Conservation (phyloP, 2,329 filamentous ascomycete species). For the Colletotrichum incanum region DNA sequence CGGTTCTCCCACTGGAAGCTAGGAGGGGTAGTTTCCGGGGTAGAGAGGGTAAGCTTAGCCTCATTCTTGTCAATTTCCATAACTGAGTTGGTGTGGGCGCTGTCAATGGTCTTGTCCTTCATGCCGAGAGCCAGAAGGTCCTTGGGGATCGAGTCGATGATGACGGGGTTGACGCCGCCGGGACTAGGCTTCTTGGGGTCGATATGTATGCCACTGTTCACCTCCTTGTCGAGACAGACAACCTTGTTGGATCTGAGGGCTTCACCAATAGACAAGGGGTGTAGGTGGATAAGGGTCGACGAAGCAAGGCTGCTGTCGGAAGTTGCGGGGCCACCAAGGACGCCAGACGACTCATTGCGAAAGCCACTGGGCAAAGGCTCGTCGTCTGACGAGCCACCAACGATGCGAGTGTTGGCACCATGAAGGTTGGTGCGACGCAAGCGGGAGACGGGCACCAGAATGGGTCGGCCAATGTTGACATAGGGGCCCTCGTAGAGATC, state of each 20-base stretch:
- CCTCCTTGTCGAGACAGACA: slow-evolving; percentile 4
- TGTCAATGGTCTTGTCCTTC: not conserved
- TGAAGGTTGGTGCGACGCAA: slow-evolving; percentile 5
- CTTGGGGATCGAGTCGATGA: slow-evolving; percentile 30
- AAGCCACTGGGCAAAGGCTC: too few species aligned
- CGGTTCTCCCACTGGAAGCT: not conserved
- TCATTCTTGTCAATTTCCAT: not conserved
- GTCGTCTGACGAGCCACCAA: not conserved
- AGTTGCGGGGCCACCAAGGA: not conserved
- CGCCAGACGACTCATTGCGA: not conserved
- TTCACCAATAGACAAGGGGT: slow-evolving; percentile 3
- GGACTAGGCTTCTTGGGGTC: not conserved
- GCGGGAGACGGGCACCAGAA: slow-evolving; percentile 29
- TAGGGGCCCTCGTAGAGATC: slow-evolving; percentile 10
- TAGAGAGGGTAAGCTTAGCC: not conserved
- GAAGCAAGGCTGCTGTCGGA: not conserved
- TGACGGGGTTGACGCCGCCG: not conserved
- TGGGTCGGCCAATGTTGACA: slow-evolving; percentile 17
- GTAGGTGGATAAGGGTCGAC: not conserved
- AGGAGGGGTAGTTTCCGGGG: not conserved
- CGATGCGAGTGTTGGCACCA: not conserved
- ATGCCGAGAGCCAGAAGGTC: slow-evolving; percentile 21
- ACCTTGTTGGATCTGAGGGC: slow-evolving; percentile 24
- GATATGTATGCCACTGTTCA: not conserved
- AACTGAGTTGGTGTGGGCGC: not conserved